Conservation (phyloP, 305 asterid species). For the Solanum hybrid region DNA sequence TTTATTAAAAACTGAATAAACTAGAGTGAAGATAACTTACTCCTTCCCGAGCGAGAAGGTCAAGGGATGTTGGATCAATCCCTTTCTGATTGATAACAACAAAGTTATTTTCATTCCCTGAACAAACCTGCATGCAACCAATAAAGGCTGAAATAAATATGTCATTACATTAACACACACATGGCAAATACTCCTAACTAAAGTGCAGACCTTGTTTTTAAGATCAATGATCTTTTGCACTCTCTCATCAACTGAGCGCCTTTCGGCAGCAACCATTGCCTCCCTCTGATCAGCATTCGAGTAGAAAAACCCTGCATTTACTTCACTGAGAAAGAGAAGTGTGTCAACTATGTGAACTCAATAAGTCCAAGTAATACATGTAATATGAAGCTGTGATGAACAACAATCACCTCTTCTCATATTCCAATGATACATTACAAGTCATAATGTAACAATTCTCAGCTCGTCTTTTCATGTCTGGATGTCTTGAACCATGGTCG, state of each 20-base stretch:
- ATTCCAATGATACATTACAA: constrained; percentile 86
- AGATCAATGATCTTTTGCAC: constrained; percentile 86
- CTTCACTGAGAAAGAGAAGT: constrained; percentile 29
- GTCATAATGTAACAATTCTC: constrained; percentile 89
- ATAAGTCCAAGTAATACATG: background rate
- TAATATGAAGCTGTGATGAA: background rate
- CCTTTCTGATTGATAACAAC: constrained; percentile 93
- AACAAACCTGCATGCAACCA: constrained; percentile 54
- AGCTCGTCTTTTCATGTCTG: constrained; percentile 98
- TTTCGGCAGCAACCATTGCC: constrained; percentile 94
- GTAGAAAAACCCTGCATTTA: constrained; percentile 90
- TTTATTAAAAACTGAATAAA: background rate
- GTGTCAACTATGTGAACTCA: background rate
- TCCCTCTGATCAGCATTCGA: constrained; percentile 92
- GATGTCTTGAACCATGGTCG: constrained; percentile 99
- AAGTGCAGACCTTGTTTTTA: constrained; percentile 57
- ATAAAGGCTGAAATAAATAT: constrained; percentile 1
- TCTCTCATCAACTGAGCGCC: constrained; percentile 89
- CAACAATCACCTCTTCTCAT: constrained; percentile 79
- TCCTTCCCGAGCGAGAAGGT: constrained; percentile 90
- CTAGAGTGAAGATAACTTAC: constrained; percentile 34
- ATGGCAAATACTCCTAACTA: background rate
- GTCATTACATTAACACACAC: background rate
- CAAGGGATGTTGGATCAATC: constrained; percentile 91
- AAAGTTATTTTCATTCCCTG: constrained; percentile 51